These are phyloP conservation scores for Penicillium sp. DNA, from an alignment of 2,329 filamentous ascomycete species.

Conservation along the genomic window DNA sequence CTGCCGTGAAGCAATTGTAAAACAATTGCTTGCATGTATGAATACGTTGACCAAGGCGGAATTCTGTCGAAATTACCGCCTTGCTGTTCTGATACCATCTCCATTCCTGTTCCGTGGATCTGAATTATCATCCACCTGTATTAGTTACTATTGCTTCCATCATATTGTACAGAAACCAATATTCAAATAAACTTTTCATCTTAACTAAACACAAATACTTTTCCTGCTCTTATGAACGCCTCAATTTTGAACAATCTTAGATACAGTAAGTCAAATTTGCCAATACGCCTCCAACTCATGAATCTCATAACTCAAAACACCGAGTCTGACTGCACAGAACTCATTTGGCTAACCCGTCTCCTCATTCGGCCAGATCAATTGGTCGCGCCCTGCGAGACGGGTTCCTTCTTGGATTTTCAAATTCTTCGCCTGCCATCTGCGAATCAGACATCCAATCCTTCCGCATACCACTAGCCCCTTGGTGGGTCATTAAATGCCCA, in stretches of 20 bases:
- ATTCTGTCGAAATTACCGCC: neutral
- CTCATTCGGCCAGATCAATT: neutral
- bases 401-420: neutral
- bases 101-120: conserved; percentile 24
- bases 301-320: neutral
- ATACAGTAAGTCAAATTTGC: neutral
- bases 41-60: conserved; percentile 2
- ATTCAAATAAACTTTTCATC: neutral
- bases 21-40: conserved; percentile 10
- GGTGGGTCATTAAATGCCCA: neutral
- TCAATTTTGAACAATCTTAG: no score
- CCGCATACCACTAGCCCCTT: neutral
- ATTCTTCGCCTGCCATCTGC: neutral
- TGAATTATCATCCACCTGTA: neutral
- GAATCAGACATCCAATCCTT: neutral
- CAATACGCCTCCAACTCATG: no score
- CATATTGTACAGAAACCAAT: neutral
- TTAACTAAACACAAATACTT: neutral
- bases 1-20: conserved; percentile 22
- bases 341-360: neutral
- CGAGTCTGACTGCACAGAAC: neutral
- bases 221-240: no score
- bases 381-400: conserved; percentile 3
- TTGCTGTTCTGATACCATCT: conserved; percentile 25
- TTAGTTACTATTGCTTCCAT: neutral